Conservation (phyloP, 1,284 basidiomycete genomes). For the Cutaneotrichosporon sp. region DNA sequence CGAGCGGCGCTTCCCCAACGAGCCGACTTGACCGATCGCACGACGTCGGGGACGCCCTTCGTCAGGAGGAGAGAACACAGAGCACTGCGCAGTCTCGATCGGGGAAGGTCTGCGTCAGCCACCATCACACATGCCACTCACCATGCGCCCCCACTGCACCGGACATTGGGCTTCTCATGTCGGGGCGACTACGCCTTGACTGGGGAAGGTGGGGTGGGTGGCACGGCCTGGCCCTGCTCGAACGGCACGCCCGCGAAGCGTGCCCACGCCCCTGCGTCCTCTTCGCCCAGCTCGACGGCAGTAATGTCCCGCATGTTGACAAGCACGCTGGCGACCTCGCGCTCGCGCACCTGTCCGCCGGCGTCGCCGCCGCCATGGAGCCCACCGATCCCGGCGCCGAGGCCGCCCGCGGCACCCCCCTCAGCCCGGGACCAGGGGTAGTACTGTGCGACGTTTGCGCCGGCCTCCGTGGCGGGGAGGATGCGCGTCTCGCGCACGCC, state of each 20-base stretch:
- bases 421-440: constrained; percentile 18
- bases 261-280: constrained; percentile 7
- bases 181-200: not conserved
- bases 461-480: not conserved
- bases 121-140: not conserved
- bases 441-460: constrained; percentile 16
- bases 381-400: not conserved
- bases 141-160: not conserved
- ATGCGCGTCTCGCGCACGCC: constrained; percentile 15
- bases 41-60: too few relatives aligned
- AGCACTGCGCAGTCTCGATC: not conserved
- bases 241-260: constrained; percentile 6
- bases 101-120: not conserved
- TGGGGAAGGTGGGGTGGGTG: not conserved
- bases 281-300: constrained; percentile 4
- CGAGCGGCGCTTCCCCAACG: too few relatives aligned
- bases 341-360: not conserved
- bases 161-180: not conserved
- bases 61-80: not conserved
- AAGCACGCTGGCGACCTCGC: constrained; percentile 22
- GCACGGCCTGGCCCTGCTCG: constrained; percentile 9
- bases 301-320: constrained; percentile 11
- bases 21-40: not conserved
- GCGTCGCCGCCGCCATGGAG: not conserved
- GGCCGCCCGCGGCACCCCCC: not conserved